These are phyloP conservation scores for Lepiota venenata DNA, from an alignment of 768 basidiomycete species.

Conservation along the genomic window DNA sequence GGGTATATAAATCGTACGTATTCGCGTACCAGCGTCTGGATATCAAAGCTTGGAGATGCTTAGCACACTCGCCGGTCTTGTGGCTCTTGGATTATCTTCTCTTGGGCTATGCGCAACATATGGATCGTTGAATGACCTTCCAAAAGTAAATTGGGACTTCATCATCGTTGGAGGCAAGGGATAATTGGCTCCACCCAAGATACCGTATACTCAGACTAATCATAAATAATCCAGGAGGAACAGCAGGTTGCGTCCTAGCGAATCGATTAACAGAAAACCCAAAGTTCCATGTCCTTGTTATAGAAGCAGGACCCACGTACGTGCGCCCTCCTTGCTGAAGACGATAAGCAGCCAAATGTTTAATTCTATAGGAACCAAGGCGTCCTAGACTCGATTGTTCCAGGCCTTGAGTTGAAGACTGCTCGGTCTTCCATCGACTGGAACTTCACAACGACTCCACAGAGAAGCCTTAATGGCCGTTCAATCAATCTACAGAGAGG, in stretches of 20 bases:
- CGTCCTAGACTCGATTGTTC: slow-evolving; percentile 2
- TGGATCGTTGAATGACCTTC: too few species aligned
- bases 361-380: slow-evolving; percentile 10
- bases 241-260: slow-evolving; percentile 20
- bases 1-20: too few species aligned
- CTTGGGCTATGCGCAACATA: too few species aligned
- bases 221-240: slow-evolving; percentile 12
- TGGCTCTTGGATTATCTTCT: too few species aligned
- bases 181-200: too few species aligned
- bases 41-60: too few species aligned
- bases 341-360: background rate
- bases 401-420: background rate
- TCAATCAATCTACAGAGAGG: slow-evolving; percentile 24
- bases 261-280: slow-evolving; percentile 16
- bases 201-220: too few species aligned
- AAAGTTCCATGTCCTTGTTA: slow-evolving; percentile 16
- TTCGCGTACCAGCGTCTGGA: too few species aligned
- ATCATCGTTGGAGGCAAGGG: background rate
- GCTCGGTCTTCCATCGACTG: slow-evolving; percentile 11
- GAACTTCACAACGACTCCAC: slow-evolving; percentile 20
- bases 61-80: too few species aligned
- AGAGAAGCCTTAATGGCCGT: slow-evolving; percentile 19
- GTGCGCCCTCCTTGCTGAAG: background rate
- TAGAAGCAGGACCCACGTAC: slow-evolving; percentile 18
- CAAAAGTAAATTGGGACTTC: slow-evolving; percentile 2